Conservation (phyloP, 768 basidiomycete species). For the Trametes maxima region DNA sequence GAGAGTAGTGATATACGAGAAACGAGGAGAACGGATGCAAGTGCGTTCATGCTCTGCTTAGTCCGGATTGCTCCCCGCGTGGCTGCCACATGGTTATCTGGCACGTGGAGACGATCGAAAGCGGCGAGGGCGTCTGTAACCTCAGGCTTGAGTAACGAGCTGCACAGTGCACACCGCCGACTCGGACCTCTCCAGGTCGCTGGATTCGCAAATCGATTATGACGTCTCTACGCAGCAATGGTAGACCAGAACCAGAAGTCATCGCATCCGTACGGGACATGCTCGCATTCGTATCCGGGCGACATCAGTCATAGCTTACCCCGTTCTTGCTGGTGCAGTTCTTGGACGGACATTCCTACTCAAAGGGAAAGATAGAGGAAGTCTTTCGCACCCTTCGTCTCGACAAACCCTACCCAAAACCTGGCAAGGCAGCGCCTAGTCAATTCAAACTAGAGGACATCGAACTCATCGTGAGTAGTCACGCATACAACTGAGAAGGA, state of each 20-base stretch:
- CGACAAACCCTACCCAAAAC: constrained; percentile 55
- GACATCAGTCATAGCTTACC: constrained; percentile 28
- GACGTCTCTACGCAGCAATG: constrained; percentile 43
- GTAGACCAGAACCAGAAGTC: constrained; percentile 64
- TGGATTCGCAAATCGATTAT: not conserved
- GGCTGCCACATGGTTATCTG: constrained; percentile 13
- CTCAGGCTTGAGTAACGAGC: no score
- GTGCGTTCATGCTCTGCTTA: constrained; percentile 19
- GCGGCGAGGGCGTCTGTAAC: not conserved
- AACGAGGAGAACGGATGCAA: constrained; percentile 6
- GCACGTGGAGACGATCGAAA: not conserved
- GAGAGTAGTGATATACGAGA: not conserved
- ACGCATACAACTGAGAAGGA: not conserved
- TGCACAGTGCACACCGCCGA: no score
- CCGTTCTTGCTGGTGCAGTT: constrained; percentile 38
- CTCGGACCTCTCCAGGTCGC: not conserved
- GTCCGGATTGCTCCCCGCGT: constrained; percentile 17
- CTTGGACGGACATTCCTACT: constrained; percentile 65
- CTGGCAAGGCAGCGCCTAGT: constrained; percentile 42
- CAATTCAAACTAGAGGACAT: constrained; percentile 60
- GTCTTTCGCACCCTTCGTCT: constrained; percentile 59
- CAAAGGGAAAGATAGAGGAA: constrained; percentile 67
- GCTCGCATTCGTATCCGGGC: not conserved
- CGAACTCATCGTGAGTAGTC: constrained; percentile 57
- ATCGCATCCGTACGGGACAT: constrained; percentile 59